Evolutionary conservation across 179 eudicot species (phyloP).

Genomic region (Heliamphora pulchella): DNA sequence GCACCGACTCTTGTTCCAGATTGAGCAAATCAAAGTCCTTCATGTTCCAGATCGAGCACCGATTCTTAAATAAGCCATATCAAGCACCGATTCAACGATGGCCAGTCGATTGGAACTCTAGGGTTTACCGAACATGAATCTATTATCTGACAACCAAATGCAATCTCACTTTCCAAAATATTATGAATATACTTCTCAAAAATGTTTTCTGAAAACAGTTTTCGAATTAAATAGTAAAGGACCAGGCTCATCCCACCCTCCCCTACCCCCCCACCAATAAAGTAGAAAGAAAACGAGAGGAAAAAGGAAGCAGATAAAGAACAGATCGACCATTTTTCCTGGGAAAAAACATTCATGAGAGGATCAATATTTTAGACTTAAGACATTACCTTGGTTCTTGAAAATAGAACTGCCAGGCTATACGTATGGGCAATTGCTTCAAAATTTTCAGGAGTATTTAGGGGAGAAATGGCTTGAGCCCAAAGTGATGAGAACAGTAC

Average conservation of each 20-base stretch:
- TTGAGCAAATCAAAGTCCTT: too few species aligned
- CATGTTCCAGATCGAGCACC: too few species aligned
- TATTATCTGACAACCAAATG: too few species aligned
- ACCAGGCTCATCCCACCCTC: not conserved
- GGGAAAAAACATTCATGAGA: not conserved
- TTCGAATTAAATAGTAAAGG: not conserved
- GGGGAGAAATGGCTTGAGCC: slow-evolving; percentile 72
- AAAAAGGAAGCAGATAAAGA: not conserved
- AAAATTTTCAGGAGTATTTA: slow-evolving; percentile 64
- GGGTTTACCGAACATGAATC: too few species aligned
- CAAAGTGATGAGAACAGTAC: slow-evolving; percentile 64
- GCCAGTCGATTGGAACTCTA: too few species aligned
- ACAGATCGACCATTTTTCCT: not conserved
- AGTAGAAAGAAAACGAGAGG: not conserved
- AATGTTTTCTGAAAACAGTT: too few species aligned
- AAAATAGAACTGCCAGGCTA: slow-evolving; percentile 65
- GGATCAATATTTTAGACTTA: not conserved
- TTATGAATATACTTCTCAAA: too few species aligned
- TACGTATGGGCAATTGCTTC: slow-evolving; percentile 90
- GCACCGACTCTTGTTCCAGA: too few species aligned
- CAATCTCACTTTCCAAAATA: too few species aligned
- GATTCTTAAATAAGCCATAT: too few species aligned
- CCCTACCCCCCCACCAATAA: not conserved
- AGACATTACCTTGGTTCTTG: slow-evolving; percentile 64
- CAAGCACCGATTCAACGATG: too few species aligned